Evolutionary conservation across 2,329 filamentous ascomycete species (phyloP).

Genomic region (Colletotrichum sp.): DNA sequence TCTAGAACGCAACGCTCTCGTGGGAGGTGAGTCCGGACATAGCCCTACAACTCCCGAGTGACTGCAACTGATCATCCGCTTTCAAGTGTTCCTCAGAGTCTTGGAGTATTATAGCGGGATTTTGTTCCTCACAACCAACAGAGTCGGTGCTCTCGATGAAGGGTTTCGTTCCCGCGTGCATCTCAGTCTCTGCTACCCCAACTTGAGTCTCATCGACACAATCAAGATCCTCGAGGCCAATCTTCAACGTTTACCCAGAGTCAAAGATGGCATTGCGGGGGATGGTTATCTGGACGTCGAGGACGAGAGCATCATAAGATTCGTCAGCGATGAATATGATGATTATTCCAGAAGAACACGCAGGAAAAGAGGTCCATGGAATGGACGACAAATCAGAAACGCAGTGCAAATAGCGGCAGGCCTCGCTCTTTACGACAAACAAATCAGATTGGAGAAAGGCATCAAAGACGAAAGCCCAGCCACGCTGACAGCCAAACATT

Average conservation of each 20-base stretch:
- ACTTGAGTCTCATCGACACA: slow-evolving; percentile 24
- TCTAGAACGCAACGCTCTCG: slow-evolving; percentile 25
- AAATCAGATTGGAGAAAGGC: background rate
- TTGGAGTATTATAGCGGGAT: slow-evolving; percentile 47
- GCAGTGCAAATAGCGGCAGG: slow-evolving; percentile 9
- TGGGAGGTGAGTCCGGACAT: slow-evolving; percentile 6
- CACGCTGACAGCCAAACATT: background rate
- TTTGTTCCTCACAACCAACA: slow-evolving; percentile 50
- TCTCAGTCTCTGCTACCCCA: slow-evolving; percentile 37
- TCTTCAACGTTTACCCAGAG: slow-evolving; percentile 23
- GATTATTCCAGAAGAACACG: too few relatives aligned
- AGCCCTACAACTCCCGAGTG: fast-evolving
- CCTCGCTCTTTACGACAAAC: background rate
- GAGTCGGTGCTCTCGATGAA: slow-evolving; percentile 48
- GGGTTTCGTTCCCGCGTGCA: slow-evolving; percentile 47
- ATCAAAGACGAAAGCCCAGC: background rate
- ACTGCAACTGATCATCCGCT: too few relatives aligned
- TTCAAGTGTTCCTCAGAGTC: slow-evolving; percentile 39
- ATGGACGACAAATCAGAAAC: slow-evolving; percentile 36
- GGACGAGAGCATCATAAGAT: slow-evolving; percentile 26
- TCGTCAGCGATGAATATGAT: too few relatives aligned
- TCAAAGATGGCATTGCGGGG: slow-evolving; percentile 12
- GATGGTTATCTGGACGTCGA: slow-evolving; percentile 15
- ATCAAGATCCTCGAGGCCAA: slow-evolving; percentile 32
- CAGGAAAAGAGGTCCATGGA: slow-evolving; percentile 24